Base-by-base conservation (phyloP, 768 basidiomycete genomes). In the Leucocoprinus sp. region DNA sequence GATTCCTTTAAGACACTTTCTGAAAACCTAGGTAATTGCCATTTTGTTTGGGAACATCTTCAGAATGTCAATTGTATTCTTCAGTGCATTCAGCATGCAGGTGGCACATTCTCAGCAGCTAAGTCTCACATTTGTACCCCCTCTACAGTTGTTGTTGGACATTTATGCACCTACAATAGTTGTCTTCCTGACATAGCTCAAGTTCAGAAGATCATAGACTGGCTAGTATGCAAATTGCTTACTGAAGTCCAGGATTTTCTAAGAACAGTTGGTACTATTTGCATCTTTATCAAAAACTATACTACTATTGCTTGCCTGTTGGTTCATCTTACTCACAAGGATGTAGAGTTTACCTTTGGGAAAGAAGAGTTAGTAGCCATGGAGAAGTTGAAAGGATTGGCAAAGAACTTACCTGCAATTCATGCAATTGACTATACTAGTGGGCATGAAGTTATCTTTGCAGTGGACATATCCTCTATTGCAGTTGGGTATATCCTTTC, bases 101-200 rank as follows among this genome's bases (percentile, higher is more conserved):
- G 66, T 1, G 59, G 51, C 0, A 71, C 63, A 0, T 55, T 71
- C 12, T 65, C 60, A 0, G 60, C 57, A 0, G 48, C 55, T 4
- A 72, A 71, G 36, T 45, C 62, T 0, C 26, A 26, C 3, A 6
- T 55, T 4, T 50, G 48, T 19, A 35, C 0, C 9, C 24, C 27
- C 4, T 19, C 21, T 27, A 27, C 43, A 26, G n/a, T 53, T 1
- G 35, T 55, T 24, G 52, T 58, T 7, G 53, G 68, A 0, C 65
- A 71, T 24, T 49, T 38, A 0, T 67, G 64, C 37, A 67, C 60
- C 0, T 60, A 57, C 8, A 55, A 67, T 7, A 68, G 70, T 0
- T 50, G 60, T 0, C 17, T 61, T 0, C 63, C 64, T 0, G 58
- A 68, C 3, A 39, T 34, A 11, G 14, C 33, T n/a, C 35, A 50